These are phyloP conservation scores for Glonium stellatum DNA, from an alignment of 495 filamentous ascomycete genomes.

Conservation along the genomic window DNA sequence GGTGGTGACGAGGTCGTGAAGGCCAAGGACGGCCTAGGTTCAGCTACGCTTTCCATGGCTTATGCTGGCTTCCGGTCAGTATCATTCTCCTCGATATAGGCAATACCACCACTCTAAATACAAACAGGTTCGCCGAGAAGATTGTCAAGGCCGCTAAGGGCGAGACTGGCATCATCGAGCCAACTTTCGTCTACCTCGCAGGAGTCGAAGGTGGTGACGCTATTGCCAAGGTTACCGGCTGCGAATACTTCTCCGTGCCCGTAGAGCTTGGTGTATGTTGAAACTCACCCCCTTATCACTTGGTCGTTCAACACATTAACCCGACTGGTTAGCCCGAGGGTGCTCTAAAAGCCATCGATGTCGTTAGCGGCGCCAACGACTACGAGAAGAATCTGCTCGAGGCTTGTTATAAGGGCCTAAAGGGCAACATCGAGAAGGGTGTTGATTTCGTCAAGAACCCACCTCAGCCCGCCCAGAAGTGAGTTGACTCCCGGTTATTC, in stretches of 20 bases:
- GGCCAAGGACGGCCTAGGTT: slow-evolving; percentile 93
- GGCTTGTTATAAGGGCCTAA: slow-evolving; percentile 62
- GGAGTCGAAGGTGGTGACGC: slow-evolving; percentile 82
- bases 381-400: slow-evolving; percentile 83
- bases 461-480: slow-evolving; percentile 35
- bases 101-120: slow-evolving; percentile 26
- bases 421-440: slow-evolving; percentile 91
- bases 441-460: slow-evolving; percentile 82
- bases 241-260: slow-evolving; percentile 93
- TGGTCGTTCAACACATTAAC: neutral
- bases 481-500: neutral
- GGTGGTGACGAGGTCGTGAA: slow-evolving; percentile 98
- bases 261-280: slow-evolving; percentile 84
- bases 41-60: slow-evolving; percentile 95
- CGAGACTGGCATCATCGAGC: slow-evolving; percentile 86
- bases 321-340: slow-evolving; percentile 56
- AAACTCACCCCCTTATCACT: neutral
- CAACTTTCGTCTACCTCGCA: slow-evolving; percentile 88
- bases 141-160: slow-evolving; percentile 82
- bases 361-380: slow-evolving; percentile 63
- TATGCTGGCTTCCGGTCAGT: slow-evolving; percentile 84
- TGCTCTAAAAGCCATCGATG: slow-evolving; percentile 73
- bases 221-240: slow-evolving; percentile 70
- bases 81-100: slow-evolving; percentile 5
- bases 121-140: slow-evolving; percentile 78